Evolutionary conservation across 495 filamentous ascomycete genomes (phyloP).

Genomic region (Annulohypoxylon nitens): DNA sequence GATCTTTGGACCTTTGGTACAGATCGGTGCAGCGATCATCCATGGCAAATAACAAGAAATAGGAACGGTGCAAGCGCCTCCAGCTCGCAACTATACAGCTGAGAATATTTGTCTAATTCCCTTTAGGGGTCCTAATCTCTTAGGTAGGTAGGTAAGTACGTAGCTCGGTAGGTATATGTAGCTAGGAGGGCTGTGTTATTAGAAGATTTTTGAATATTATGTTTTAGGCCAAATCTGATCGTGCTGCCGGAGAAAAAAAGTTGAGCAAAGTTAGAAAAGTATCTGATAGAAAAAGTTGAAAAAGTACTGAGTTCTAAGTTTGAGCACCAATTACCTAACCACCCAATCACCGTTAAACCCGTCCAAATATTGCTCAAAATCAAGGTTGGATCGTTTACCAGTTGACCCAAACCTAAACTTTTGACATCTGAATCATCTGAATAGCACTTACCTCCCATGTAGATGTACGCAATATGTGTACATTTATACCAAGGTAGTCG

Average conservation of each 20-base stretch:
- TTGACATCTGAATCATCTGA: not conserved
- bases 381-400: constrained; percentile 10
- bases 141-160: not conserved
- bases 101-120: not conserved
- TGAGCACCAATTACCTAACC: too few species aligned
- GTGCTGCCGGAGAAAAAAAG: not conserved
- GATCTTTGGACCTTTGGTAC: constrained; percentile 22
- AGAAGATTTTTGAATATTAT: not conserved
- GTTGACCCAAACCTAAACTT: not conserved
- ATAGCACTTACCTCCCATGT: constrained; percentile 6
- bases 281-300: not conserved
- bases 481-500: constrained; percentile 18
- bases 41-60: constrained; percentile 13
- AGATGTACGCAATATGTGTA: constrained; percentile 14
- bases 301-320: not conserved
- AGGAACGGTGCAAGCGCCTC: constrained; percentile 1
- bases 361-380: constrained; percentile 1
- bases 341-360: not conserved
- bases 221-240: not conserved
- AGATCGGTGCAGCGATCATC: constrained; percentile 44
- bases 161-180: constrained; percentile 6
- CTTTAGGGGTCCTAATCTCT: not conserved
- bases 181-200: not conserved
- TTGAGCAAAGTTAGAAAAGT: not conserved
- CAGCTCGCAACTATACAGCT: constrained; percentile 11